Evolutionary conservation across 805 yeast species (phyloP).

Genomic region (Ascoidea tarda): DNA sequence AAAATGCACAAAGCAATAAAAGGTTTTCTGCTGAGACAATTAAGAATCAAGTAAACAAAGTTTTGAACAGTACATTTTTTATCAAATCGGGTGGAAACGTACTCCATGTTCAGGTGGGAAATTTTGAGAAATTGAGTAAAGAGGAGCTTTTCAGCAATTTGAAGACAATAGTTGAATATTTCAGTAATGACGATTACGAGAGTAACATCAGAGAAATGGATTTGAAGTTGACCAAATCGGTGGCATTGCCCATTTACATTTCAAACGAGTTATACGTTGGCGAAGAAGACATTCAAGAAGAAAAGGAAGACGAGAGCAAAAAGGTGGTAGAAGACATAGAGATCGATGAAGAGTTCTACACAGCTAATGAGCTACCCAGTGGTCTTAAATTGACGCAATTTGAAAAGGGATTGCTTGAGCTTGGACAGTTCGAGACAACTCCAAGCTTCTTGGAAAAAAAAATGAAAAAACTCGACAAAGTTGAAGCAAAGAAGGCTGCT

Average conservation of each 20-base stretch:
- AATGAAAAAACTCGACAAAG: slow-evolving; percentile 25
- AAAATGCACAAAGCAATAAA: slow-evolving; percentile 12
- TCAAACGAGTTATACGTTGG: slow-evolving; percentile 31
- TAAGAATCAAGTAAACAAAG: slow-evolving; percentile 37
- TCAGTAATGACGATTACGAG: slow-evolving; percentile 23
- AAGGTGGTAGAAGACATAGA: slow-evolving; percentile 10
- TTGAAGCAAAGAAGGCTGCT: background rate
- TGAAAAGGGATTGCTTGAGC: slow-evolving; percentile 73
- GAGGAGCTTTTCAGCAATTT: slow-evolving; percentile 47
- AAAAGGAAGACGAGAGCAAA: slow-evolving; percentile 10
- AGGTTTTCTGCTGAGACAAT: slow-evolving; percentile 32
- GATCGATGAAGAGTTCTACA: slow-evolving; percentile 15
- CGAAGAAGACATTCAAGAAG: slow-evolving; percentile 7
- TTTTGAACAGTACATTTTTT: slow-evolving; percentile 43
- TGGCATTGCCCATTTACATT: slow-evolving; percentile 73
- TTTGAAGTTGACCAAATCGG: slow-evolving; percentile 58
- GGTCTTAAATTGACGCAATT: slow-evolving; percentile 39
- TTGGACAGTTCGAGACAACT: slow-evolving; percentile 61
- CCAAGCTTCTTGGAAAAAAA: slow-evolving; percentile 46
- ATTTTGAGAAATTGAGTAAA: slow-evolving; percentile 25
- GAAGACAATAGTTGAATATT: slow-evolving; percentile 33
- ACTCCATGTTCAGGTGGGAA: slow-evolving; percentile 54
- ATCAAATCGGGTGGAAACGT: slow-evolving; percentile 64
- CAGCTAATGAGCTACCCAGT: slow-evolving; percentile 21
- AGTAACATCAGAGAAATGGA: slow-evolving; percentile 36